phyloP scores from a whole-genome alignment of 306 rosid species.

The Vicia sativa region DNA sequence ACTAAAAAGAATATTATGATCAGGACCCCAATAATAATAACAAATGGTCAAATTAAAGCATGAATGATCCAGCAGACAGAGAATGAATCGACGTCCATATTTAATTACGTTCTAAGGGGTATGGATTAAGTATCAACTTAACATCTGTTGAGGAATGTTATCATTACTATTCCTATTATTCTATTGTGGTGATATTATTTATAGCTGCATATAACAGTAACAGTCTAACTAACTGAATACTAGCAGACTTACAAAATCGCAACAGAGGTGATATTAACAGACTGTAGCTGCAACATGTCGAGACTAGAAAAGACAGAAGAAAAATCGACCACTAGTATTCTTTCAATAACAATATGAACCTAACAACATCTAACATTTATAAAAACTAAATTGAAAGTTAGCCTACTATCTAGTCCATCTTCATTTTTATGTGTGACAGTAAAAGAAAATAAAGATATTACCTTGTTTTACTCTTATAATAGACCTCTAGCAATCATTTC shows the following conservation, averaged over 20 bases:
- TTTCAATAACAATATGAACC: constrained; percentile 1
- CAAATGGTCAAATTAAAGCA: background rate
- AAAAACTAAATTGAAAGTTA: background rate
- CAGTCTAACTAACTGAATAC: background rate
- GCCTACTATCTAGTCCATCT: background rate
- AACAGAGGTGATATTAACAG: background rate
- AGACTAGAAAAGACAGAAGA: background rate
- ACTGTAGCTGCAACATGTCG: background rate
- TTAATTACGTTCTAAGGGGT: background rate
- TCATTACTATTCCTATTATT: no score
- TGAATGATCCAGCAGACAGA: background rate
- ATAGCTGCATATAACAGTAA: background rate
- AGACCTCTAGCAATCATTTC: constrained; percentile 13
- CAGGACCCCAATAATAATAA: background rate
- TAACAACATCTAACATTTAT: background rate
- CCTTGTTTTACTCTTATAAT: background rate
- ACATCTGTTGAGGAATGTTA: no score
- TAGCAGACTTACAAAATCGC: background rate
- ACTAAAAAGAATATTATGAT: background rate
- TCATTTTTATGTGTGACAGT: background rate
- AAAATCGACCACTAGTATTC: background rate
- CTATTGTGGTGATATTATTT: no score
- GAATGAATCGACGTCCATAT: background rate
- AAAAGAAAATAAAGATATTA: background rate
- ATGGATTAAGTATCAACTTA: no score